Conservation (phyloP, 257 asterid genomes). For the Salvia rosmarinus region DNA sequence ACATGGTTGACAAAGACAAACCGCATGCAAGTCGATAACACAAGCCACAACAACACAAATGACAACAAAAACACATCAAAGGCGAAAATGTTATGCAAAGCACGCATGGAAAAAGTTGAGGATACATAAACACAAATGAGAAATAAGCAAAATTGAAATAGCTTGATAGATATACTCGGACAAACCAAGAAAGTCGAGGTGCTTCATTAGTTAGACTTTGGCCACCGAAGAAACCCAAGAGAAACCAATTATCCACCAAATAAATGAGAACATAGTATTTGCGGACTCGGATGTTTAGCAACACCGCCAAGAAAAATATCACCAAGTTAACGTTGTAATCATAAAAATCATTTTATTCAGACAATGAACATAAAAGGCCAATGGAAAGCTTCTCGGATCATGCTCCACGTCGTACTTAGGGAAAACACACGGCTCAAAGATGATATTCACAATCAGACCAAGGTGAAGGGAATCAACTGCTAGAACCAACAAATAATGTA, state of each 20-base stretch:
- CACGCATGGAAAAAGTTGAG: slow-evolving; percentile 55
- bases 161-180: slow-evolving; percentile 19
- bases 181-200: slow-evolving; percentile 95
- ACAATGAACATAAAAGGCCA: background rate
- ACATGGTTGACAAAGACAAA: slow-evolving; percentile 98
- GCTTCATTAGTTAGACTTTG: slow-evolving; percentile 61
- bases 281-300: slow-evolving; percentile 83
- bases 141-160: no score
- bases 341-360: slow-evolving; percentile 3
- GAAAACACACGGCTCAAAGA: background rate
- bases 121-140: no score
- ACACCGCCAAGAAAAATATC: slow-evolving; percentile 51
- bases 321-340: slow-evolving; percentile 41
- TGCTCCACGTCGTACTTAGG: background rate
- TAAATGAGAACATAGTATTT: slow-evolving; percentile 94
- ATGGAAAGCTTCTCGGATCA: background rate
- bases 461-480: background rate
- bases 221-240: slow-evolving; percentile 96
- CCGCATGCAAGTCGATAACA: slow-evolving; percentile 89
- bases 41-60: slow-evolving; percentile 94
- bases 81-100: slow-evolving; percentile 95
- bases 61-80: slow-evolving; percentile 95
- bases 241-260: slow-evolving; percentile 98
- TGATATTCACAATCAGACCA: background rate
- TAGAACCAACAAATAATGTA: background rate